phyloP scores from a whole-genome alignment of 768 basidiomycete species.

The Pluteus cervinus region DNA sequence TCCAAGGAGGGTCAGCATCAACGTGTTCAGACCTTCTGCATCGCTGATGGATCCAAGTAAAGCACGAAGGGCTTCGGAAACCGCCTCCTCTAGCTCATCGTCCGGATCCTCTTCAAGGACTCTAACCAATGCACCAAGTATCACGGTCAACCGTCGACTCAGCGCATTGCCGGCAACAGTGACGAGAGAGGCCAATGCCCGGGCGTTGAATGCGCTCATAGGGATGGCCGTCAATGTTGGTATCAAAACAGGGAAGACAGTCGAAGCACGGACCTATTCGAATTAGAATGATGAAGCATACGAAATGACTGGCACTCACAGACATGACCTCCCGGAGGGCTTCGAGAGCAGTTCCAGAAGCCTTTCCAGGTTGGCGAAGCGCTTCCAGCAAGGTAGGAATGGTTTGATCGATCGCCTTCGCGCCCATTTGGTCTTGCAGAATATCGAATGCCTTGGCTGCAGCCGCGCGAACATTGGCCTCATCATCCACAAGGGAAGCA shows the following conservation, averaged over 20 bases:
- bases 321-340: conserved; percentile 93
- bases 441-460: conserved; percentile 87
- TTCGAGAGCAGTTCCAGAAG: conserved; percentile 92
- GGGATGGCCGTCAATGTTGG: conserved; percentile 87
- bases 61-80: conserved; percentile 71
- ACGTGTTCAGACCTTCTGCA: conserved; percentile 79
- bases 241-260: conserved; percentile 95
- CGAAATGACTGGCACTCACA: conserved; percentile 37
- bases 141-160: conserved; percentile 73
- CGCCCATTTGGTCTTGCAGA: conserved; percentile 87
- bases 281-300: not conserved
- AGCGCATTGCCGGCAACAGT: conserved; percentile 91
- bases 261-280: conserved; percentile 79
- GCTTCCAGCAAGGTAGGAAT: conserved; percentile 94
- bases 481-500: conserved; percentile 80
- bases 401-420: conserved; percentile 91
- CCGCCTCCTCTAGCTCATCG: conserved; percentile 63
- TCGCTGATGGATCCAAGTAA: conserved; percentile 78
- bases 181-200: conserved; percentile 84
- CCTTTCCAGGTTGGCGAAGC: conserved; percentile 85
- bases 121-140: conserved; percentile 75
- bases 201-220: conserved; percentile 93
- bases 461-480: conserved; percentile 78
- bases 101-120: conserved; percentile 64
- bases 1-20: conserved; percentile 85